These are phyloP conservation scores for Mercurialis annua DNA, from an alignment of 345 rosid species.

Conservation along the genomic window DNA sequence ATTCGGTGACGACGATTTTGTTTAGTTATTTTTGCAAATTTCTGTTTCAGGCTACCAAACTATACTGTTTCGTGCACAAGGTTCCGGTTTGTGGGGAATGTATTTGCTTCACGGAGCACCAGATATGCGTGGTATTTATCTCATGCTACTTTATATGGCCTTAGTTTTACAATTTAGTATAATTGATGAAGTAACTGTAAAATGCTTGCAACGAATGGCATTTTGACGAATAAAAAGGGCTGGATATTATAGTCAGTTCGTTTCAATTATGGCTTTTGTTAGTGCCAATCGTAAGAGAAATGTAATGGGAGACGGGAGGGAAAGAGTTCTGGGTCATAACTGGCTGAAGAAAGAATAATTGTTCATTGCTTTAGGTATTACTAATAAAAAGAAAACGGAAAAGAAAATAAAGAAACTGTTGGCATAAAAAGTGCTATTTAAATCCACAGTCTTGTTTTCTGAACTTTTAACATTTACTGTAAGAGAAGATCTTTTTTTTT, in stretches of 20 bases:
- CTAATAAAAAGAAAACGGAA: too few relatives aligned
- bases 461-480: too few relatives aligned
- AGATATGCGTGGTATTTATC: constrained; percentile 75
- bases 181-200: neutral
- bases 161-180: constrained; percentile 4
- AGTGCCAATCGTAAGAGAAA: neutral
- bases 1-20: neutral
- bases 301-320: too few relatives aligned
- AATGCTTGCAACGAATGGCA: neutral
- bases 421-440: too few relatives aligned
- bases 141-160: neutral
- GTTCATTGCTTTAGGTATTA: too few relatives aligned
- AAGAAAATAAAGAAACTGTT: too few relatives aligned
- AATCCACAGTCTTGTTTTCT: too few relatives aligned
- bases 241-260: neutral
- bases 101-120: constrained; percentile 93
- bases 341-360: neutral
- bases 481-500: too few relatives aligned
- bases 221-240: neutral
- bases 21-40: neutral
- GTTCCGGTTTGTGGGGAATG: constrained; percentile 98
- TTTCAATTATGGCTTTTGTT: neutral
- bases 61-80: constrained; percentile 97
- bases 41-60: constrained; percentile 80
- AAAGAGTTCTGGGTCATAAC: neutral